Conservation (phyloP, 495 filamentous ascomycete species). For the Podospora tetraspora region DNA sequence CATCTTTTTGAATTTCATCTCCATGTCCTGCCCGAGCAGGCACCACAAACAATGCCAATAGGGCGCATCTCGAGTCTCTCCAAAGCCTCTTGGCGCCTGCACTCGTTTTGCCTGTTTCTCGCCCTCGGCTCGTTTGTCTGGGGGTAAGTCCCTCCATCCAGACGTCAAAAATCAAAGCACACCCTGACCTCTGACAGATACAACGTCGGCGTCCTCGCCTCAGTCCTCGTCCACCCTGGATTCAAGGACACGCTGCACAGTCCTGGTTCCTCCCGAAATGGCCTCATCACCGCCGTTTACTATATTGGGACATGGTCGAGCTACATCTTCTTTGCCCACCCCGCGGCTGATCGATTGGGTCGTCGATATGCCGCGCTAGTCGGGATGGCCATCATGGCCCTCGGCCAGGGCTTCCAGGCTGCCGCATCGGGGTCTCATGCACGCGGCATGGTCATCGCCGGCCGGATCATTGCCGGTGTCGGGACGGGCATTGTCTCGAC, state of each 20-base stretch:
- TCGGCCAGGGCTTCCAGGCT: constrained; percentile 45
- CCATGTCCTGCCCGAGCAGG: background rate
- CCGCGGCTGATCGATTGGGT: constrained; percentile 43
- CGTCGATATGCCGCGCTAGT: constrained; percentile 45
- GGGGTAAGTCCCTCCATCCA: constrained; percentile 41
- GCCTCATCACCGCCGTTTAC: constrained; percentile 53
- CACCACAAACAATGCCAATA: background rate
- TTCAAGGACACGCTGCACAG: constrained; percentile 42
- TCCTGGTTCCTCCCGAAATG: constrained; percentile 39
- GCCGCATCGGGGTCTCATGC: constrained; percentile 38
- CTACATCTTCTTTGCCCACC: constrained; percentile 51
- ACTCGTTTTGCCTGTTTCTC: constrained; percentile 47
- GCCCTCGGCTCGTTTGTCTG: constrained; percentile 55
- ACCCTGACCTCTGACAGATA: constrained; percentile 34
- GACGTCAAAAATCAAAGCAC: background rate
- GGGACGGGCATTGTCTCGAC: constrained; percentile 50
- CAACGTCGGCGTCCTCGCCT: constrained; percentile 53
- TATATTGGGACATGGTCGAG: constrained; percentile 52
- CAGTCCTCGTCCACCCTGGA: constrained; percentile 50
- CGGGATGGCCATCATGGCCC: constrained; percentile 40
- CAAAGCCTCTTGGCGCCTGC: constrained; percentile 40
- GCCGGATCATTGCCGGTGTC: constrained; percentile 47
- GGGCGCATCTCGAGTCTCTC: constrained; percentile 17
- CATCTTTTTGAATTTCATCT: background rate
- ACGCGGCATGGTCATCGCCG: constrained; percentile 48